Evolutionary conservation across 495 filamentous ascomycete species (phyloP), one percentile per base, ranked within the genome.

Genomic region (Penicillium waksmanii): DNA sequence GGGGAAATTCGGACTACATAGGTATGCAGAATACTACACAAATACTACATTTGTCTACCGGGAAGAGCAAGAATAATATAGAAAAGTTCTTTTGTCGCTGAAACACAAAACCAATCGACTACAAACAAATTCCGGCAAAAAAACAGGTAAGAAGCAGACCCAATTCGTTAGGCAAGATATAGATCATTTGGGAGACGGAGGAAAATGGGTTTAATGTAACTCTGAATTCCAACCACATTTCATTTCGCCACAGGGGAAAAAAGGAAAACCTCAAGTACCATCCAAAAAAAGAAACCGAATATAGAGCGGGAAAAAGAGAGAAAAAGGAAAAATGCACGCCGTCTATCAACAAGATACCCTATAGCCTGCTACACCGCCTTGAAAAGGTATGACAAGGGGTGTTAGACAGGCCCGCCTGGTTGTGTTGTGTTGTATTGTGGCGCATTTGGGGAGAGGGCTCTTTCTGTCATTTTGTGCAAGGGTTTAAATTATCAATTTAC

Each of bases 401-500:
- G 27, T 31, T 31, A 8, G 38, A 21, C 44, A 38, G 34, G 10
- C 43, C 15, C 35, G 33, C 55, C 60, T 40, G 25, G 35, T 23
- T 15, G 40, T 46, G 27, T 51, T 49, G 49, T 38, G 11, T 38
- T 38, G 15, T 38, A 5, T n/a, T 38, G 36, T 40, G 49, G 52
- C 56, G 40, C 49, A 40, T 52, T 48, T 49, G 36, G 53, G 43
- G 53, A 40, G 35, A 51, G 25, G 36, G 31, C 25, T 17, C 53
- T 64, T 71, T 70, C 67, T 61, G 55, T 61, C 43, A 51, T 62
- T 66, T 61, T 66, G 55, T 62, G 57, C 57, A 58, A 55, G 54
- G 47, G 56, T 54, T 53, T 31, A 31, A 31, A 31, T 31, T 51
- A 51, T 53, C 44, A 47, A 53, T 79, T 82, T 89, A 97, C 84